Evolutionary conservation across 2,329 filamentous ascomycete species (phyloP).

Genomic region (Chrysoporthe austroafricana): DNA sequence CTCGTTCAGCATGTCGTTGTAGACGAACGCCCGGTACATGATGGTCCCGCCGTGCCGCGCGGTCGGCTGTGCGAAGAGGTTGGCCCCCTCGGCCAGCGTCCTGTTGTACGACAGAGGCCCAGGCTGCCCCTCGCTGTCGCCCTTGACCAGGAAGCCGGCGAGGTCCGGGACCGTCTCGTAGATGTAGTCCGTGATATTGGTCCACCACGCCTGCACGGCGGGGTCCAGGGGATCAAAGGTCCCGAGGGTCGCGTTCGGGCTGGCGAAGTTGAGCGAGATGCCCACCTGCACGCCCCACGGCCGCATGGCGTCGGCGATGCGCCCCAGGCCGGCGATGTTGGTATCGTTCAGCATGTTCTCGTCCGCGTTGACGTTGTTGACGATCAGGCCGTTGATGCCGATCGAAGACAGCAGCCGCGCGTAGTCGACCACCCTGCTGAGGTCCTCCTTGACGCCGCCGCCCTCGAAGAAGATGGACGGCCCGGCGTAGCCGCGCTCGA

Average conservation of each 20-base stretch:
- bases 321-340: slow-evolving; percentile 64
- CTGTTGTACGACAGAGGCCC: slow-evolving; percentile 72
- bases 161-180: slow-evolving; percentile 68
- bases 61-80: slow-evolving; percentile 66
- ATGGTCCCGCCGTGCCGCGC: slow-evolving; percentile 63
- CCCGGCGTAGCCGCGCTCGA: slow-evolving; percentile 71
- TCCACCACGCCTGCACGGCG: slow-evolving; percentile 66
- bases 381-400: slow-evolving; percentile 66
- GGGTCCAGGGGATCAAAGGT: slow-evolving; percentile 70
- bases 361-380: slow-evolving; percentile 77
- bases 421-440: slow-evolving; percentile 64
- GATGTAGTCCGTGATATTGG: slow-evolving; percentile 59
- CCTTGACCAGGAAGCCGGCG: slow-evolving; percentile 72
- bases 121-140: slow-evolving; percentile 73
- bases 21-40: slow-evolving; percentile 75
- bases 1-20: slow-evolving; percentile 60
- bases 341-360: slow-evolving; percentile 55
- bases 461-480: slow-evolving; percentile 69
- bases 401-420: slow-evolving; percentile 69
- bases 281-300: slow-evolving; percentile 70
- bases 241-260: slow-evolving; percentile 58
- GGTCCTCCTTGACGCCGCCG: slow-evolving; percentile 58
- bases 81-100: slow-evolving; percentile 69
- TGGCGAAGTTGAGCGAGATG: slow-evolving; percentile 70
- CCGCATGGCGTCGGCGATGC: slow-evolving; percentile 67